These are phyloP conservation scores for Skeletonema costatum DNA, from an alignment of 108 stramenopile genomes.

Conservation along the genomic window DNA sequence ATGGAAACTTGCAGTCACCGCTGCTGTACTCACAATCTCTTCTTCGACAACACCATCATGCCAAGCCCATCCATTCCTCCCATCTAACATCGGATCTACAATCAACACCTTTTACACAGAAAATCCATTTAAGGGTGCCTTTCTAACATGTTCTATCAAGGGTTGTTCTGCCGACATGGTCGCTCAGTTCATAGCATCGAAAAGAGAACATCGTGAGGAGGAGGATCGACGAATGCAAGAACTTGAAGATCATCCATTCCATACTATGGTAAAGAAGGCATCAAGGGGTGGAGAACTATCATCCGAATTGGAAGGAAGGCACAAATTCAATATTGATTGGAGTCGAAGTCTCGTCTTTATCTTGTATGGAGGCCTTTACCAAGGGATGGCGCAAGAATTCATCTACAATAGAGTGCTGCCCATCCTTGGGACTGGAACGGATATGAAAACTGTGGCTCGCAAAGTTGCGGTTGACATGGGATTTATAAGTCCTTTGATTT, in stretches of 20 bases:
- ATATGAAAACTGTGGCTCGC: slow-evolving; percentile 16
- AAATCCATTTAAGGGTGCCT: slow-evolving; percentile 61
- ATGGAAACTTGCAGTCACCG: background rate
- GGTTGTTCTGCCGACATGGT: slow-evolving; percentile 65
- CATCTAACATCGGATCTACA: slow-evolving; percentile 2
- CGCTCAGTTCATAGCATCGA: slow-evolving; percentile 39
- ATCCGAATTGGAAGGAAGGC: slow-evolving; percentile 1
- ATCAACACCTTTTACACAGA: slow-evolving; percentile 56
- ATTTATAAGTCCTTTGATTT: slow-evolving; percentile 48
- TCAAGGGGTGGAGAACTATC: background rate
- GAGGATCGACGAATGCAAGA: background rate
- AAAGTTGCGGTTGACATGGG: slow-evolving; percentile 51
- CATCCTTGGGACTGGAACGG: slow-evolving; percentile 27
- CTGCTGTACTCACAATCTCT: background rate
- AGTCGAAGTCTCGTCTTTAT: slow-evolving; percentile 52
- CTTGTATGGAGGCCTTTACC: slow-evolving; percentile 64
- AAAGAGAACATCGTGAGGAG: background rate
- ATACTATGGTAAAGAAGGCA: background rate
- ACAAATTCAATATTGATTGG: slow-evolving; percentile 22
- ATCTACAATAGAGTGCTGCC: slow-evolving; percentile 53
- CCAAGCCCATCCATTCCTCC: slow-evolving; percentile 6
- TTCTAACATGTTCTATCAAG: slow-evolving; percentile 62
- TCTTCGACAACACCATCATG: background rate
- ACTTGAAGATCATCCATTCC: background rate
- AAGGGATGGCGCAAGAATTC: slow-evolving; percentile 52